These are phyloP conservation scores for Apiotrichum montevideense DNA, from an alignment of 1,284 basidiomycete species.

Conservation along the genomic window DNA sequence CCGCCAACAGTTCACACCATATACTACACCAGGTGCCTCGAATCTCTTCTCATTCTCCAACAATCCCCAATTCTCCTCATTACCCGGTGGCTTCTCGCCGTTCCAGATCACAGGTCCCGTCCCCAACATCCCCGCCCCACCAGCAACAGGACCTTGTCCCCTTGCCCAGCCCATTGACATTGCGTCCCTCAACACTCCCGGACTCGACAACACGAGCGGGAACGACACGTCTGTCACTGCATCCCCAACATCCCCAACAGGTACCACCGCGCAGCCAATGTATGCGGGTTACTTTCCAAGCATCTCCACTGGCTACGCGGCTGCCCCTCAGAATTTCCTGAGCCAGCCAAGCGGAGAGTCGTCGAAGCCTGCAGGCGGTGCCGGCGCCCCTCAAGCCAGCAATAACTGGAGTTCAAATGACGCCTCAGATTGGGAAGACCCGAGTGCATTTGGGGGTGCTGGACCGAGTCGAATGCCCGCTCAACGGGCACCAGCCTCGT, in stretches of 20 bases:
- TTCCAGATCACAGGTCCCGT: background rate
- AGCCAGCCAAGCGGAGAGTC: background rate
- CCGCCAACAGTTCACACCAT: background rate
- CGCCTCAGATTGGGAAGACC: background rate
- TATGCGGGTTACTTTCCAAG: background rate
- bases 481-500: background rate
- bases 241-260: conserved; percentile 1
- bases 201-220: background rate
- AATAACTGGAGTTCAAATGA: background rate
- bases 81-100: background rate
- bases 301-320: background rate
- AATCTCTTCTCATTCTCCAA: background rate
- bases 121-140: background rate
- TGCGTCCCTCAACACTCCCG: background rate
- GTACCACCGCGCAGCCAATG: background rate
- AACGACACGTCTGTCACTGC: conserved; percentile 4
- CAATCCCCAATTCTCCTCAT: background rate
- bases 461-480: background rate
- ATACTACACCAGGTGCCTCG: background rate
- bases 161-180: conserved; percentile 1
- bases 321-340: background rate
- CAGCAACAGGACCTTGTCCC: background rate
- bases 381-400: background rate
- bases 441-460: background rate
- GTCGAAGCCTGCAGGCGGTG: background rate